Evolutionary conservation across 371 early-diverging fungal species (phyloP), one percentile per base, ranked within the genome.

Genomic region (Lichtheimia corymbifera): DNA sequence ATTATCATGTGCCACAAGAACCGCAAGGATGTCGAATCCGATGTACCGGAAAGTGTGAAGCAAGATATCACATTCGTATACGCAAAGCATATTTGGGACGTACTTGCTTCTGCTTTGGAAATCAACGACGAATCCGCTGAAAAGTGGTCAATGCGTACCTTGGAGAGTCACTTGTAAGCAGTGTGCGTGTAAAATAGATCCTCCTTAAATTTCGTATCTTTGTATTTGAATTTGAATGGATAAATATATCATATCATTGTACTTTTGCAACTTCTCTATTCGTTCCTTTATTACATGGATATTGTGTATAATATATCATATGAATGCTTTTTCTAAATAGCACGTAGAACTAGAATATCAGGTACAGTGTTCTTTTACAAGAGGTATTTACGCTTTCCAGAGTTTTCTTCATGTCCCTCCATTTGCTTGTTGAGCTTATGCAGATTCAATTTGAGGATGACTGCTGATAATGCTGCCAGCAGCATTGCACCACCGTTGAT

Each of bases 51-150:
- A 4, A 83, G 84, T 50, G 84, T 90, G 3, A 73, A 76, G 42
- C 67, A 81, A 3, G 88, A 91, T 20, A 87, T 92, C 54, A 82
- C 89, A 54, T 87, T 92, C 77, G 80, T 86, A 4, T 91, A 83
- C 71, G 91, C 82, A 11, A 83, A 85, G 58, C 84, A 78, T 7
- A 77, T 92, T 14, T 83, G 82, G 71, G 89, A 93, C 50, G 92
- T 91, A 0, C 67, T 93, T 22, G 73, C 76, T n/a, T 35, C 57
- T 17, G 42, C 57, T 13, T 25, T 56, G 20, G 57, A 18, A 13
- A 84, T 84, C 12, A 88, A 91, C 1, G 93, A 94, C 70, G 95
- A 94, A 71, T 18, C 47, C 7, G 93, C 63, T 22, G 57, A 56
- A 11, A 56, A 56, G 22, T 22, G 28, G 22, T n/a, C 42, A n/a